Evolutionary conservation across 1,284 basidiomycete genomes (phyloP), one percentile per base, ranked within the genome.

Genomic region (Microbotryum silenes-acaulis): DNA sequence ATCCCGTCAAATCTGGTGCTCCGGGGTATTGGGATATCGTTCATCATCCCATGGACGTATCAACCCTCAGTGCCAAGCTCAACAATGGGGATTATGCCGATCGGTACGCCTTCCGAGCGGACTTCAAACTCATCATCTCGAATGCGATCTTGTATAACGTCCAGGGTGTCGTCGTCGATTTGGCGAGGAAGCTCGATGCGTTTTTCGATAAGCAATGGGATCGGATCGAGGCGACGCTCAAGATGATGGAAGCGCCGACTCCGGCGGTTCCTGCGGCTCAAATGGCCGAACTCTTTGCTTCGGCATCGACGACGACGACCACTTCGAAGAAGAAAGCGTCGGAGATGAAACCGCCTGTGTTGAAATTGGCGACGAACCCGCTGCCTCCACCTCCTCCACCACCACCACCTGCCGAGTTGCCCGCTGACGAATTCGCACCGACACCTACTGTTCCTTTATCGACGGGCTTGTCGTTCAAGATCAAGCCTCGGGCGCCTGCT

Each of bases 41-140:
- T 76, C 88, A 89, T 74, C 80, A 87, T 18, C 94, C 96, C 0
- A 97, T 99, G 90, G 94, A 99, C 74, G 79, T 98, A 16, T 85
- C 85, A 54, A 93, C 91, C 0, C 89, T 96, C 78, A 80, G 81
- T 23, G 88, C 88, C 58, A 97, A 96, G 76, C 78, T 98, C 27
- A 86, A 91, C 71, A 84, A 82, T 63, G 91, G 91, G 0, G 71
- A 75, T 54, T 98, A 97, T 78, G 82, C 84, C 64, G 83, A 89
- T 71, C 85, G 92, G 25, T 84, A 86, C 72, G 86, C 81, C 23
- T 94, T 97, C 74, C 85, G 87, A 70, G 79, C 81, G 21, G 94
- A 99, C 75, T 88, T 98, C 74, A 84, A 82, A 61, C 82, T 97
- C 54, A 89, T 98, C 82, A 82, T 93, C 62, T 74, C 79, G 54